A percentile compares a stretch with the other conserved stretches of the same genome.
phyloP scores from a whole-genome alignment of 139 green algal genomes.

The Chara braunii region DNA sequence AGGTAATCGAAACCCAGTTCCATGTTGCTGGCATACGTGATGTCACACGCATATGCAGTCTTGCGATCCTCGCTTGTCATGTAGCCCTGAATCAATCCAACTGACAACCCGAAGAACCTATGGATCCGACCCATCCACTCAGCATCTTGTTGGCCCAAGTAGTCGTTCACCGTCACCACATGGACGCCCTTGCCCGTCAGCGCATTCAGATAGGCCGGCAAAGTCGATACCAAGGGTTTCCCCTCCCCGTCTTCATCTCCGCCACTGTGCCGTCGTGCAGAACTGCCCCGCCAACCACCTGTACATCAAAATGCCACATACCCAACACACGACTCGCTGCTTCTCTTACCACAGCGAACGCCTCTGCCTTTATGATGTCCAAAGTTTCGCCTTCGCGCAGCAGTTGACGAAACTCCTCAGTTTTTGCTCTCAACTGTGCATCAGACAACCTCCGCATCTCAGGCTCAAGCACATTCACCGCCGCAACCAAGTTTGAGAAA shows the following conservation, averaged over 20 bases:
- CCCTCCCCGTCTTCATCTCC: constrained; percentile 91
- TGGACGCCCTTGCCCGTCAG: constrained; percentile 42
- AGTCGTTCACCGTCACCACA: constrained; percentile 71
- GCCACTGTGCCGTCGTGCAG: constrained; percentile 77
- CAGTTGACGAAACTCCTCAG: not conserved
- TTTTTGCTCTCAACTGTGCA: not conserved
- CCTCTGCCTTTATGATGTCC: constrained; percentile 50
- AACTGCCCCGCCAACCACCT: constrained; percentile 72
- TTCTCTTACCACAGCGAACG: constrained; percentile 62
- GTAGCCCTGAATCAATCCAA: constrained; percentile 44
- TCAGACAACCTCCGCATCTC: not conserved
- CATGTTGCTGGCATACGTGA: constrained; percentile 79
- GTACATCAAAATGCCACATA: constrained; percentile 79
- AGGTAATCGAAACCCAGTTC: constrained; percentile 71
- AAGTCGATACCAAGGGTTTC: constrained; percentile 81
- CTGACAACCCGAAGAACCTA: constrained; percentile 67
- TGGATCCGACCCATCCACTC: constrained; percentile 80
- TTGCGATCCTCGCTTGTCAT: not conserved
- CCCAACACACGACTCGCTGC: constrained; percentile 63
- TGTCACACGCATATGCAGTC: constrained; percentile 43
- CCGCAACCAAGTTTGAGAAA: too few relatives aligned
- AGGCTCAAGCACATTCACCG: not conserved
- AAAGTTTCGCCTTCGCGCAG: constrained; percentile 38
- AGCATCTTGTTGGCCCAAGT: constrained; percentile 72
- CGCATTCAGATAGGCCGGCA: constrained; percentile 75